A percentile compares a stretch with the other conserved stretches of the same genome.
These are phyloP conservation scores for Podaxis sp. DNA, from an alignment of 768 basidiomycete species.

Conservation along the genomic window DNA sequence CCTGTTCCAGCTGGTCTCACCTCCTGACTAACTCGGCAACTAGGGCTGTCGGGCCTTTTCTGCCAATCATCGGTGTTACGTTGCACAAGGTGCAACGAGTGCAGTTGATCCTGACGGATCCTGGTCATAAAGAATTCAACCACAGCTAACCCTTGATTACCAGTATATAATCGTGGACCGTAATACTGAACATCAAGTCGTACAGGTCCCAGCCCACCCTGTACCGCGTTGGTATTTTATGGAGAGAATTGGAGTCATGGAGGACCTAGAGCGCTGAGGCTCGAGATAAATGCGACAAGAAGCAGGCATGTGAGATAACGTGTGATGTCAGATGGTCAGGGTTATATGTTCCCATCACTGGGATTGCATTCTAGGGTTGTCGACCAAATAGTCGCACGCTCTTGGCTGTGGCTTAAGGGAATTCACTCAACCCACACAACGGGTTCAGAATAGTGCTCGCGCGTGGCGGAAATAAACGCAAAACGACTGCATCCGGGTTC, in stretches of 20 bases:
- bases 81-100: neutral
- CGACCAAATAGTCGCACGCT: neutral
- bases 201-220: neutral
- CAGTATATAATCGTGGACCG: neutral
- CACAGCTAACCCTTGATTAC: conserved; percentile 4
- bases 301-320: neutral
- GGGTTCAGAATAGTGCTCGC: too few species aligned
- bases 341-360: neutral
- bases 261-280: neutral
- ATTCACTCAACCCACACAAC: too few species aligned
- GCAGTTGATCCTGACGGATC: conserved; percentile 7
- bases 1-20: neutral
- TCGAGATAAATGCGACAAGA: neutral
- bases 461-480: too few species aligned
- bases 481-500: conserved; percentile 3
- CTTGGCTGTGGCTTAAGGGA: too few species aligned
- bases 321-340: neutral
- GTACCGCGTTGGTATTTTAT: neutral
- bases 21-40: conserved; percentile 1
- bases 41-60: neutral
- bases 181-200: neutral
- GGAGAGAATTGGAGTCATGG: neutral
- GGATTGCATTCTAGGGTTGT: neutral
- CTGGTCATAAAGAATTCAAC: neutral
- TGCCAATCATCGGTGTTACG: conserved; percentile 5